Evolutionary conservation across 2,329 filamentous ascomycete genomes (phyloP), one percentile per base, ranked within the genome.

Genomic region (Calonectria montana): DNA sequence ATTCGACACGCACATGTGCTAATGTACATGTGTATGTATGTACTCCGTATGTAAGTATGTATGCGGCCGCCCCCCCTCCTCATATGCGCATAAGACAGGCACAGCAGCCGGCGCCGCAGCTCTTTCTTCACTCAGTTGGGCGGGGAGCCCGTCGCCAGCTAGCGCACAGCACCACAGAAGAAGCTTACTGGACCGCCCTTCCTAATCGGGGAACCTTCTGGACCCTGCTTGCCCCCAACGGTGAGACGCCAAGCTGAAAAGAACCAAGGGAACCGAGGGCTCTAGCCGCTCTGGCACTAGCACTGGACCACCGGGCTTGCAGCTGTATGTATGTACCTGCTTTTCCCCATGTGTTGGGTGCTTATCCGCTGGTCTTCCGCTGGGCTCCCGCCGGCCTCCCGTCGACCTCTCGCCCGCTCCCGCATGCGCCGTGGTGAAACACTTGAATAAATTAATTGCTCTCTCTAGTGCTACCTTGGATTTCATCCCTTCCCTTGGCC

Each of bases 401-500:
- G 27, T 37, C 55, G n/a, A 29, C 65, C 48, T 59, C 65, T 59
- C 39, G 53, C 43, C 66, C 45, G 27, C 47, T 25, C 62, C 59
- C 47, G 37, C 35, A n/a, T 62, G 65, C 65, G 25, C 23, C 21
- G n/a, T 65, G 23, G 61, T 69, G 61, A 69, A 69, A 69, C 61
- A 21, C 41, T 21, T 18, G 9, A 13, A 31, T 62, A 65, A 65
- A 50, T 65, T 65, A 65, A 67, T 67, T 59, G 15, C 65, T 43
- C 39, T 57, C 12, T 25, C 50, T 39, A 59, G 29, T 59, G 53
- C 31, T 59, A 59, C 53, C 53, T 39, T 59, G 53, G 31, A 27
- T 43, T 27, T 48, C 29, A 43, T 37, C 48, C 39, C 57, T 18
- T 9, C 9, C 48, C 31, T 23, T 31, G 16, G 41, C n/a, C 41